Base-by-base conservation (phyloP, 345 rosid species). In the Camelina neglecta region DNA sequence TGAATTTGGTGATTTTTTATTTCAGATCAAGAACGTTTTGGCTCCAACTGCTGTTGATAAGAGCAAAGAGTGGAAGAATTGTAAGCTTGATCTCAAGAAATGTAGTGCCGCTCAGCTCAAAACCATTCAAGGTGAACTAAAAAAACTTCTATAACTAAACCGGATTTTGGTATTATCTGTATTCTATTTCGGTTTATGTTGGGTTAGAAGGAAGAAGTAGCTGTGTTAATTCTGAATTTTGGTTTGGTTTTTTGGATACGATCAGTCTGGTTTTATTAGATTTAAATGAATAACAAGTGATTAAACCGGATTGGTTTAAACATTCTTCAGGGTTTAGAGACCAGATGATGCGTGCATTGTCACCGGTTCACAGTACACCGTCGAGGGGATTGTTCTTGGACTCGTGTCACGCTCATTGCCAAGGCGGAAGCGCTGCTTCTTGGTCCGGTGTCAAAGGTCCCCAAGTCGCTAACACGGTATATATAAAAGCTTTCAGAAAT, bases 341-440 rank as follows among this genome's bases (percentile, higher is more conserved):
- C 62, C 83, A 82, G 67, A 84, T 92, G 81, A 70, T 94, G 82
- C 77, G 29, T 16, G 87, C 97, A 3, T 31, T 94, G 74, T 54
- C 72, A 3, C 80, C 75, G 60, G 44, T 87, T 11, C 82, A 81
- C 31, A 86, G 29, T 45, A 85, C 92, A 12, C 50, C 90, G 5
- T 73, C 89, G 2, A 79, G 82, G 66, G 98, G 98, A 47, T 44
- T 94, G 81, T 94, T 84, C 75, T 82, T 94, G 61, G 90, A 94
- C 55, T 83, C 94, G n/a, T 94, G 98, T 82, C 86, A 84, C 57
- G 85, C 89, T 53, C 97, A 94, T 65, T 94, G 98, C 79, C 98
- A 91, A 82, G 79, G 87, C 2, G 97, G 84, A 69, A 81, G 60
- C 63, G 93, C 87, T 47, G 92, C 78, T 39, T 83, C 88, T 16